These are phyloP conservation scores for Apiotrichum sp. DNA, from an alignment of 1,284 basidiomycete genomes.

Conservation along the genomic window DNA sequence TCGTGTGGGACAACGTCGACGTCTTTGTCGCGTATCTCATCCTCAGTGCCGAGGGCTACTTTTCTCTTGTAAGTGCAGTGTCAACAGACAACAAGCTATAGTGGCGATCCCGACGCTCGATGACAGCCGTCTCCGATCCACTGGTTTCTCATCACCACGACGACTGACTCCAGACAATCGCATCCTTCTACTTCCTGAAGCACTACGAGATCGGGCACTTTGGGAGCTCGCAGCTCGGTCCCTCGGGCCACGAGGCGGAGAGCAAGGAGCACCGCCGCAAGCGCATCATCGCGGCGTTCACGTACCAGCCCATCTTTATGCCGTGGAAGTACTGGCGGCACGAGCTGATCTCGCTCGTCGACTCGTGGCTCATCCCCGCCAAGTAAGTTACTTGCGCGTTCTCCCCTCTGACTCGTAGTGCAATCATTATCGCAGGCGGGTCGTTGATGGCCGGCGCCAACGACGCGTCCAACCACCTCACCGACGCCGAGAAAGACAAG, in stretches of 20 bases:
- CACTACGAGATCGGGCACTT: slow-evolving; percentile 12
- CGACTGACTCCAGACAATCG: slow-evolving; percentile 7
- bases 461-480: neutral
- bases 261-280: neutral
- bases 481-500: neutral
- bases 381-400: slow-evolving; percentile 5
- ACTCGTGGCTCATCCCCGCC: slow-evolving; percentile 20
- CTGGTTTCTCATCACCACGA: too few species aligned
- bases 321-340: slow-evolving; percentile 11
- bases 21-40: slow-evolving; percentile 25
- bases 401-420: slow-evolving; percentile 7
- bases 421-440: slow-evolving; percentile 32
- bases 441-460: slow-evolving; percentile 12
- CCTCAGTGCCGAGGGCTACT: slow-evolving; percentile 32
- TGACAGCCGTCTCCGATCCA: too few species aligned
- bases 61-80: slow-evolving; percentile 20
- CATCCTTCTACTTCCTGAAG: slow-evolving; percentile 18
- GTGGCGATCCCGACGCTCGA: too few species aligned
- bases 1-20: slow-evolving; percentile 13
- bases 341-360: slow-evolving; percentile 13
- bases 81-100: too few species aligned
- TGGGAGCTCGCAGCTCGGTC: slow-evolving; percentile 8
- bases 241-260: neutral
- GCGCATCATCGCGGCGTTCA: neutral
- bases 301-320: slow-evolving; percentile 5